Evolutionary conservation across 2,329 filamentous ascomycete species (phyloP), one percentile per base, ranked within the genome.

Genomic region (Epichloe hybrida): DNA sequence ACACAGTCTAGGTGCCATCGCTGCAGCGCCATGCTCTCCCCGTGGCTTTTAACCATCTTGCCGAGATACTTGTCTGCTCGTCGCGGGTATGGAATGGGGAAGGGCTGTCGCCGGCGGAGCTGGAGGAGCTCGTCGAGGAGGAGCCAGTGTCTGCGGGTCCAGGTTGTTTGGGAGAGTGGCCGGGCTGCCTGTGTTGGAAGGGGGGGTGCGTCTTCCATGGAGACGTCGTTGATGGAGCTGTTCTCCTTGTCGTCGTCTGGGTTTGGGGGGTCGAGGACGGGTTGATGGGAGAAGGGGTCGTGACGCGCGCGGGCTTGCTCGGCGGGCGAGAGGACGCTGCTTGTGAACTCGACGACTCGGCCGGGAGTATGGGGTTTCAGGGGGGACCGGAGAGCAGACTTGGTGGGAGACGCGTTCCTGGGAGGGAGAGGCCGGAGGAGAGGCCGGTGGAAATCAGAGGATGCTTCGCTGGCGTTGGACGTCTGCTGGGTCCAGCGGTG

Each of bases 1-100:
- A 80, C 69, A 50, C 79, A 70, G 52, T 81, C 77, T 17, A 80
- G 62, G 53, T 81, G 78, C 77, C 77, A 80, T 51, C 66, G 60
- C 61, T 79, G 70, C 17, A 81, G 64, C 21, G 65, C 54, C 64
- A 81, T 66, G 4, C 63, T 61, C 59, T 71, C 66, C 66, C 69
- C 73, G 37, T 73, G 69, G 31, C 72, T 70, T 23, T 62, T 60
- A 51, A 80, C 71, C 27, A 66, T 68, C 58, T 72, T 75, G 51
- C 76, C 75, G 2, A 78, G 64, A 35, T 75, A 67, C 41, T 61
- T 59, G 41, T 62, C 60, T 1, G 65, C 61, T 15, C 57, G 56
- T 9, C 58, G 62, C 46, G 62, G 53, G 52, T 62, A 64, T 20
- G 52, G 47, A 2, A 55, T 50, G 8, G 61, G 61, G 41, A 66